Percentiles rank a stretch among this genome's conserved stretches.
phyloP scores from a whole-genome alignment of 306 rosid genomes.

The Cicer cuneatum region DNA sequence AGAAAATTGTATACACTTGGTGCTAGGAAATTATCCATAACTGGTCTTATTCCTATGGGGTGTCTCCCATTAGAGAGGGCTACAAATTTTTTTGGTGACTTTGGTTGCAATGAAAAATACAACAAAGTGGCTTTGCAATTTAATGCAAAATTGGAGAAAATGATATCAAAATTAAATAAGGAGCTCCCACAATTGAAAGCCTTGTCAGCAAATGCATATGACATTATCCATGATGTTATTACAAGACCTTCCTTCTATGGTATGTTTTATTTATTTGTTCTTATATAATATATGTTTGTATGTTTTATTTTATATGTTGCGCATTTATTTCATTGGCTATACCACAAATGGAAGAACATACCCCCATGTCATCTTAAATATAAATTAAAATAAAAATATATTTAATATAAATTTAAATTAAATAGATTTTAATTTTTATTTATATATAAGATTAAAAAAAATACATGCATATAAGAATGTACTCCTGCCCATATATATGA shows the following conservation, averaged over 20 bases:
- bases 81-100: constrained; percentile 22
- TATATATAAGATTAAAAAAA: too few relatives aligned
- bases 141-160: constrained; percentile 40
- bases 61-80: constrained; percentile 53
- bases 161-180: constrained; percentile 39
- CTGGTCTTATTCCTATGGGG: constrained; percentile 48
- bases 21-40: constrained; percentile 43
- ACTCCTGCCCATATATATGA: too few relatives aligned
- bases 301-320: not conserved
- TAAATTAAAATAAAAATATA: too few relatives aligned
- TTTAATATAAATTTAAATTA: too few relatives aligned
- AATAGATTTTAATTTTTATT: too few relatives aligned
- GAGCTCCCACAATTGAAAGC: constrained; percentile 38
- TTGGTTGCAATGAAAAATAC: constrained; percentile 48
- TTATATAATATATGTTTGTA: not conserved
- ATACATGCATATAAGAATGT: too few relatives aligned
- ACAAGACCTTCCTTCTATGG: constrained; percentile 45
- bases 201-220: constrained; percentile 33
- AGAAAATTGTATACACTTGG: constrained; percentile 49
- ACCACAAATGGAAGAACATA: too few relatives aligned
- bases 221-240: constrained; percentile 28
- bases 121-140: constrained; percentile 46
- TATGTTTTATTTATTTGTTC: constrained; percentile 17
- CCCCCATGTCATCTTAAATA: too few relatives aligned
- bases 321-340: too few relatives aligned